Evolutionary conservation across 2,329 filamentous ascomycete genomes (phyloP).

Genomic region (Cladophialophora chaetospira): DNA sequence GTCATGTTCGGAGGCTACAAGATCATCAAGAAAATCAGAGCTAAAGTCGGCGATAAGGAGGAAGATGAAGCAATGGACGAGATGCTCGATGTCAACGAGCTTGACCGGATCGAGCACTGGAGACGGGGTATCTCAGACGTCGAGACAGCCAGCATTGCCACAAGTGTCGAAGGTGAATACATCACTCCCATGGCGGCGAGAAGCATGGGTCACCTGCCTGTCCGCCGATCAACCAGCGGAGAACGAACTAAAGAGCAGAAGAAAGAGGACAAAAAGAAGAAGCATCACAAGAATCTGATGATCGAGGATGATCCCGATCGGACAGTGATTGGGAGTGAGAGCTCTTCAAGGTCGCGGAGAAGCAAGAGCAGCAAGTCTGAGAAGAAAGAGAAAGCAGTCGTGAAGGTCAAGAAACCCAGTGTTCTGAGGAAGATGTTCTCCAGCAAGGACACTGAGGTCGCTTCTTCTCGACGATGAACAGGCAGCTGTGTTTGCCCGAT

Average conservation of each 20-base stretch:
- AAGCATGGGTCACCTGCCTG: slow-evolving; percentile 46
- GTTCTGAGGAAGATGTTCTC: slow-evolving; percentile 33
- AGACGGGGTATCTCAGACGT: slow-evolving; percentile 65
- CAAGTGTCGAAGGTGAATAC: slow-evolving; percentile 67
- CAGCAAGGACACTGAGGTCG: slow-evolving; percentile 18
- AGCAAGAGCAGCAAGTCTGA: slow-evolving; percentile 22
- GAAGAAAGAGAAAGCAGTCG: slow-evolving; percentile 28
- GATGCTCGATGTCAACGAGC: slow-evolving; percentile 50
- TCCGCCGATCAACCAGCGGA: slow-evolving; percentile 27
- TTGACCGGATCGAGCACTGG: slow-evolving; percentile 64
- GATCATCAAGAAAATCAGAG: slow-evolving; percentile 83
- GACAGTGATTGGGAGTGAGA: slow-evolving; percentile 26
- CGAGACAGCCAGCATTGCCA: slow-evolving; percentile 44
- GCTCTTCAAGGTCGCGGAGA: slow-evolving; percentile 19
- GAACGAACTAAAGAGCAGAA: slow-evolving; percentile 39
- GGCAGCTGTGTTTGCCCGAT: background rate
- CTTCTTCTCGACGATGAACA: slow-evolving; percentile 17
- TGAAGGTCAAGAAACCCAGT: slow-evolving; percentile 42
- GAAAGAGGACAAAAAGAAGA: slow-evolving; percentile 27
- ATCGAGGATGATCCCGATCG: slow-evolving; percentile 23
- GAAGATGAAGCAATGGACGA: slow-evolving; percentile 53
- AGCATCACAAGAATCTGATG: slow-evolving; percentile 26
- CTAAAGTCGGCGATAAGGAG: slow-evolving; percentile 33
- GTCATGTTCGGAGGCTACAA: slow-evolving; percentile 97
- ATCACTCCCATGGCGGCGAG: slow-evolving; percentile 60